phyloP scores from a whole-genome alignment of 305 asterid genomes.

The Fraxinus angustifolia region DNA sequence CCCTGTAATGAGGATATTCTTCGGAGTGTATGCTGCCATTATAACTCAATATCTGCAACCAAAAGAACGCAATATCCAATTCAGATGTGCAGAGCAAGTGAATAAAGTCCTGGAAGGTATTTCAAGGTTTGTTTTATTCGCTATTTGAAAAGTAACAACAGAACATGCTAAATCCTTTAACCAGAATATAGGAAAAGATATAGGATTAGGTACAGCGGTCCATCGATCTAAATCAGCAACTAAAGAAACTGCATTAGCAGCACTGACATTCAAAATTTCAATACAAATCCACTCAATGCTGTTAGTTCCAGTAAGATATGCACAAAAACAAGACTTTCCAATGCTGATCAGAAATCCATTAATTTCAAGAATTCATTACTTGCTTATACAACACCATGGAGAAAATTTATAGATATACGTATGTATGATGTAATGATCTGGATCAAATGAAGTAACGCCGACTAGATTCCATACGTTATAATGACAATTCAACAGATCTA shows the following conservation, averaged over 20 bases:
- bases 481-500: conserved; percentile 33
- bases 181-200: not conserved
- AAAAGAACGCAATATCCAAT: not conserved
- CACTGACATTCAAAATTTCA: not conserved
- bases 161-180: not conserved
- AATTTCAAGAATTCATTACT: not conserved
- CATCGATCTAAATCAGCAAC: not conserved
- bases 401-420: not conserved
- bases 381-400: not conserved
- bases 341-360: conserved; percentile 18
- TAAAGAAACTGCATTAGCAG: not conserved
- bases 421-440: conserved; percentile 27
- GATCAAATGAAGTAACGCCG: conserved; percentile 24
- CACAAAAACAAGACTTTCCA: conserved; percentile 17
- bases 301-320: conserved; percentile 3
- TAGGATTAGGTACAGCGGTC: not conserved
- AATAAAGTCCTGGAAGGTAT: not conserved
- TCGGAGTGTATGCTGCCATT: conserved; percentile 61
- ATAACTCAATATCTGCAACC: conserved; percentile 24
- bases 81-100: not conserved
- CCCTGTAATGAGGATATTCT: conserved; percentile 77
- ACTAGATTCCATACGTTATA: conserved; percentile 14
- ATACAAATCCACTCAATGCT: conserved; percentile 13
- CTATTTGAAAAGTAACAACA: not conserved
- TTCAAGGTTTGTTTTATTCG: not conserved